These are phyloP conservation scores for Salvia rosmarinus DNA, from an alignment of 257 asterid genomes.

Conservation along the genomic window DNA sequence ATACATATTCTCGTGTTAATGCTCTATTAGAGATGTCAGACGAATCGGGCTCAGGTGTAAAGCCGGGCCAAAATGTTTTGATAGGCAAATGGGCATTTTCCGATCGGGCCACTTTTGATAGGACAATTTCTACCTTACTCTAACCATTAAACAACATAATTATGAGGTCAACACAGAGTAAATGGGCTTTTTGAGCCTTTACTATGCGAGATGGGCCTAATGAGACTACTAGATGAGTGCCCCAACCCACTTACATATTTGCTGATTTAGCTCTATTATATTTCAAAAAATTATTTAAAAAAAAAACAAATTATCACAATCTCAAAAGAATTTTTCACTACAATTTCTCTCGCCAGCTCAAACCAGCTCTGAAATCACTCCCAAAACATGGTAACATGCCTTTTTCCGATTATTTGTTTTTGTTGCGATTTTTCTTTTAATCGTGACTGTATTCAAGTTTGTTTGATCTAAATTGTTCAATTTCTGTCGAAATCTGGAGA, in stretches of 20 bases:
- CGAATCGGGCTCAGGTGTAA: too few species aligned
- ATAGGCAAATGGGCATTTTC: too few species aligned
- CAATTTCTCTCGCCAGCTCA: constrained; percentile 36
- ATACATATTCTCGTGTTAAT: too few species aligned
- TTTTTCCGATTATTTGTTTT: neutral
- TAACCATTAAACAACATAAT: too few species aligned
- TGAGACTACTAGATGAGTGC: neutral
- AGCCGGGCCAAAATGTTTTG: too few species aligned
- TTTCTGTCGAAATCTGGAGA: constrained; percentile 22
- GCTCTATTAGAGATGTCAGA: too few species aligned
- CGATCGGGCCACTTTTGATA: too few species aligned
- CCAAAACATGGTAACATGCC: constrained; percentile 36
- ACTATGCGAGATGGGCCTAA: neutral
- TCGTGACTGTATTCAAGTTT: constrained; percentile 17
- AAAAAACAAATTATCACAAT: constrained; percentile 35
- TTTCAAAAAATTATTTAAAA: constrained; percentile 42
- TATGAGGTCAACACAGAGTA: neutral
- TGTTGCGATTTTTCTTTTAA: neutral
- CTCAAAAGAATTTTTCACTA: constrained; percentile 16
- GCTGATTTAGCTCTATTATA: constrained; percentile 13
- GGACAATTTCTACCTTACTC: too few species aligned
- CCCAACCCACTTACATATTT: constrained; percentile 7
- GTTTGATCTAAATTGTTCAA: constrained; percentile 27
- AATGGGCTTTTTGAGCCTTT: neutral
- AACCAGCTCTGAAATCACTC: constrained; percentile 29